These are phyloP conservation scores for Neonectria ditissima DNA, from an alignment of 2,329 filamentous ascomycete genomes.

Conservation along the genomic window DNA sequence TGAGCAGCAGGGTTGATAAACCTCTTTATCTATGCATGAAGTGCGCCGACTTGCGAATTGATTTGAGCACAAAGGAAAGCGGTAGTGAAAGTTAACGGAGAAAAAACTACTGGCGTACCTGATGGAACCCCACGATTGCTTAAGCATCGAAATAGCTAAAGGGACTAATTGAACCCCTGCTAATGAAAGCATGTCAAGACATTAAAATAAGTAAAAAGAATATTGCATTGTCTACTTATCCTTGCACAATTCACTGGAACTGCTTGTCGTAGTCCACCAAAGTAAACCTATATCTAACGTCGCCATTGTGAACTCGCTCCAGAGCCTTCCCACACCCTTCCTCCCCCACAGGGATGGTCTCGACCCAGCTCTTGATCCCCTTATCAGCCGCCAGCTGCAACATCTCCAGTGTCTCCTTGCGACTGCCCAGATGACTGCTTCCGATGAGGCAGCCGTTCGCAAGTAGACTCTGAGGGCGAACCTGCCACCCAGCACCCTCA, in stretches of 20 bases:
- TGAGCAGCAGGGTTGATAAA: too few species aligned
- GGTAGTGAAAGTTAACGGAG: background rate
- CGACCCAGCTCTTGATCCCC: slow-evolving; percentile 63
- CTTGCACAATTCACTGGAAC: slow-evolving; percentile 37
- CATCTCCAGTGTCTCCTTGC: slow-evolving; percentile 66
- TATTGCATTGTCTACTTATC: too few species aligned
- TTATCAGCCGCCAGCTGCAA: slow-evolving; percentile 64
- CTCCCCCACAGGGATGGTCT: slow-evolving; percentile 45
- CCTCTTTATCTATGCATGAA: too few species aligned
- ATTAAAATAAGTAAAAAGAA: too few species aligned
- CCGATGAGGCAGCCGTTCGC: slow-evolving; percentile 62
- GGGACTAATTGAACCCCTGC: background rate
- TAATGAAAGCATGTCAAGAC: too few species aligned
- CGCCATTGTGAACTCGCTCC: slow-evolving; percentile 18
- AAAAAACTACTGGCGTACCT: background rate
- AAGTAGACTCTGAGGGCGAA: slow-evolving; percentile 67
- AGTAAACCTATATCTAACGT: slow-evolving; percentile 39
- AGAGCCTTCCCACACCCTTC: slow-evolving; percentile 29
- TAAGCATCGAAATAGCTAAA: background rate
- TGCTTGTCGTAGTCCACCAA: slow-evolving; percentile 40
- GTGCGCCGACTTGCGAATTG: too few species aligned
- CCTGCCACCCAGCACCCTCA: slow-evolving; percentile 57
- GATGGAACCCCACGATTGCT: too few species aligned
- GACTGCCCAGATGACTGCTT: slow-evolving; percentile 56
- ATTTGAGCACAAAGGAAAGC: background rate